Percentiles rank a stretch among this genome's conserved stretches.
phyloP scores from a whole-genome alignment of 2,329 filamentous ascomycete species.

The Sarocladium kiliense region DNA sequence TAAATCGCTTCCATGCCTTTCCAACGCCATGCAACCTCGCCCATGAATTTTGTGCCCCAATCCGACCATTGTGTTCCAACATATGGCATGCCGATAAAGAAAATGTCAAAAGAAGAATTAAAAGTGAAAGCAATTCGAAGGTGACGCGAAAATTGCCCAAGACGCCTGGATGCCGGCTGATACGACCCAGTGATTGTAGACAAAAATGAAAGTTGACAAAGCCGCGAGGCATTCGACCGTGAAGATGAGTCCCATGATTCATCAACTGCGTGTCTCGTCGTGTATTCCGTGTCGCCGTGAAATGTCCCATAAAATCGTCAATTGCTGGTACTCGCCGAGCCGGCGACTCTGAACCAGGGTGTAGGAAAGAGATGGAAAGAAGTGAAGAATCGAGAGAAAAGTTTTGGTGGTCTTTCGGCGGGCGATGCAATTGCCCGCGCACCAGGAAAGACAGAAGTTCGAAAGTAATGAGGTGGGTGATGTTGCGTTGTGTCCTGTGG shows the following conservation, averaged over 20 bases:
- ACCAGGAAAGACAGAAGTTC: conserved; percentile 14
- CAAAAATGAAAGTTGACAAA: conserved; percentile 2
- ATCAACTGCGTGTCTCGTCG: conserved; percentile 5
- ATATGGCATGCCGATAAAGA: background rate
- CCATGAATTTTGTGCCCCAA: conserved; percentile 5
- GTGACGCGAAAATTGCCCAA: background rate
- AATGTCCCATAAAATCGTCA: conserved; percentile 11
- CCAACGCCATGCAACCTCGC: background rate
- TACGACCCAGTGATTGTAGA: conserved; percentile 9
- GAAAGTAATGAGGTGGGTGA: conserved; percentile 11
- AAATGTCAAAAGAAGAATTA: conserved; percentile 8
- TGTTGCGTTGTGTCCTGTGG: background rate
- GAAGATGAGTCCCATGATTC: conserved; percentile 5
- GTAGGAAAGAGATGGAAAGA: too few species aligned
- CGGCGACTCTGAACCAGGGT: background rate
- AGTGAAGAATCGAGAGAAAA: conserved; percentile 10
- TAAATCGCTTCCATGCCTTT: background rate
- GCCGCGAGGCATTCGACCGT: conserved; percentile 23
- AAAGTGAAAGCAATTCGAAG: conserved; percentile 6
- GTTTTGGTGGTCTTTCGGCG: conserved; percentile 11
- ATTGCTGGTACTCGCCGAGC: background rate
- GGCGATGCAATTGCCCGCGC: background rate
- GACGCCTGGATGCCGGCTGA: background rate
- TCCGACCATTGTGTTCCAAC: background rate
- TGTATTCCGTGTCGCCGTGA: conserved; percentile 11